A percentile compares a stretch with the other conserved stretches of the same genome.
Conservation (phyloP, 176 grass and related monocot species). For the Bolboschoenus planiculmis region DNA sequence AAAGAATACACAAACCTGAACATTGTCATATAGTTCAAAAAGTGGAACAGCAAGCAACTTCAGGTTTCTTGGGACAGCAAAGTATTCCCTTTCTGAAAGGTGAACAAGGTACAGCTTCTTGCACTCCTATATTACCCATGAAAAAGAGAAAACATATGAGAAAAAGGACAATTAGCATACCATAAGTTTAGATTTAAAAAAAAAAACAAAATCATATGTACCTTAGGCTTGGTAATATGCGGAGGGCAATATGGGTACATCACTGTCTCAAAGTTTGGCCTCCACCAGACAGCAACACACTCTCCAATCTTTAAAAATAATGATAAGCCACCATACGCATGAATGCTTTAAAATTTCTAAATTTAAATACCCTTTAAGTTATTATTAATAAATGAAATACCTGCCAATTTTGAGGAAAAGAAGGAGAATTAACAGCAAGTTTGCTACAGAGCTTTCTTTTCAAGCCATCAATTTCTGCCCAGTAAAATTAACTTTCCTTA, state of each 20-base stretch:
- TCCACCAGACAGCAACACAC: slow-evolving; percentile 99
- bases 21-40: slow-evolving; percentile 97
- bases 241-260: slow-evolving; percentile 99
- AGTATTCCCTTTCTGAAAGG: slow-evolving; percentile 94
- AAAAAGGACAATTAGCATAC: not conserved
- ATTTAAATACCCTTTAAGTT: not conserved
- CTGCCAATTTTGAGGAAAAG: slow-evolving; percentile 95
- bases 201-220: slow-evolving; percentile 27
- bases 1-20: slow-evolving; percentile 53
- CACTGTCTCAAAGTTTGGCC: slow-evolving; percentile 96
- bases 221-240: slow-evolving; percentile 99
- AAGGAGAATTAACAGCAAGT: slow-evolving; percentile 80
- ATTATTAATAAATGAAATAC: slow-evolving; percentile 22
- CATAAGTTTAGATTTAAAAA: not conserved
- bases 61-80: slow-evolving; percentile 97
- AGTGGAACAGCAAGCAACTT: slow-evolving; percentile 98
- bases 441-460: slow-evolving; percentile 93
- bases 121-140: slow-evolving; percentile 50
- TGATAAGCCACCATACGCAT: not conserved
- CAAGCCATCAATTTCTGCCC: slow-evolving; percentile 83
- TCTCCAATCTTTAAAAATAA: slow-evolving; percentile 69
- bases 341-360: not conserved
- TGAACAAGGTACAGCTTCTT: slow-evolving; percentile 99
- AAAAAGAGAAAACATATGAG: not conserved
- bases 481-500: not conserved